Percentiles rank a stretch among this genome's conserved stretches.
Conservation (phyloP, 2,329 filamentous ascomycete species). For the Bipolaris oryzae region DNA sequence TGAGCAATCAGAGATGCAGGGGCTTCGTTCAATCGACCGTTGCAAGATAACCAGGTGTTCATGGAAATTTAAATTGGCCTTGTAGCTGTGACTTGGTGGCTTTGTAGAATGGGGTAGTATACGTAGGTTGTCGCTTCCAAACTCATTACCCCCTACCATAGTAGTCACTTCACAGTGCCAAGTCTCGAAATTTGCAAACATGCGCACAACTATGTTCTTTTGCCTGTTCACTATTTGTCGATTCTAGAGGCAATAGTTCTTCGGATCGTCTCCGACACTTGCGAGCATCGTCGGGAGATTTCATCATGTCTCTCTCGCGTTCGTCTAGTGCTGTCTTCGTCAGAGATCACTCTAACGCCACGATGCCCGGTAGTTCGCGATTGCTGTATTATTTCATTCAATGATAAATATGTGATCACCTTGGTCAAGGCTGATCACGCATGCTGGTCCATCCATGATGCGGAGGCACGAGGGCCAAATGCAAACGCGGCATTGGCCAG, state of each 20-base stretch:
- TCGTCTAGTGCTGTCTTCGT: neutral
- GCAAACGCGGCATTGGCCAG: constrained; percentile 22
- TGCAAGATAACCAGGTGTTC: neutral
- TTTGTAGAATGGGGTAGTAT: neutral
- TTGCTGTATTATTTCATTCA: constrained; percentile 7
- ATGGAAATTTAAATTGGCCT: neutral
- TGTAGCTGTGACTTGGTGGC: neutral
- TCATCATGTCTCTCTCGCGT: neutral
- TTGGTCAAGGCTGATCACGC: neutral
- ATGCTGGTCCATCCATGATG: constrained; percentile 5
- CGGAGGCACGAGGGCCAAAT: constrained; percentile 6
- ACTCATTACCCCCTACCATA: neutral
- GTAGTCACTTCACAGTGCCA: neutral
- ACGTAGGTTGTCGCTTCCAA: neutral
- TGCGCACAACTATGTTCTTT: neutral
- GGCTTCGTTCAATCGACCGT: neutral
- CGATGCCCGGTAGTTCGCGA: neutral
- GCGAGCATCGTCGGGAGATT: neutral
- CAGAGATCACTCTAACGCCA: too few relatives aligned
- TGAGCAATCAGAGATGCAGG: neutral
- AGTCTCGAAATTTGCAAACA: neutral
- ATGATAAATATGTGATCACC: neutral
- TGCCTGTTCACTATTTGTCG: neutral
- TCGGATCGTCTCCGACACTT: neutral
- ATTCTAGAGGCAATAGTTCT: neutral